phyloP scores from a whole-genome alignment of 2,329 filamentous ascomycete genomes.

The Fusarium sp. region DNA sequence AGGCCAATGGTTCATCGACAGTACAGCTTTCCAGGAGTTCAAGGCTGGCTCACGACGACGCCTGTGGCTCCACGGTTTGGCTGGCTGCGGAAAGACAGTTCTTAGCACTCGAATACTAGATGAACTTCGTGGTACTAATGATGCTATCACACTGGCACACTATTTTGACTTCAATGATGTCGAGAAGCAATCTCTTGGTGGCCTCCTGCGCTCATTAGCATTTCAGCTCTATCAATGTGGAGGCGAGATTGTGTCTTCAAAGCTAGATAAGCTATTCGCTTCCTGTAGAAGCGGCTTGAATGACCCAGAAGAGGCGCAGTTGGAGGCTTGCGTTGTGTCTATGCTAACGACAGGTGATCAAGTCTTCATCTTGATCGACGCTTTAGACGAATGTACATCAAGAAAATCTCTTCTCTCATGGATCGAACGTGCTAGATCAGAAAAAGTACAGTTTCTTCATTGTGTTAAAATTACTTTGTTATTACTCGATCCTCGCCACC shows the following conservation, averaged over 20 bases:
- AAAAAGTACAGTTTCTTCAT: rapidly evolving
- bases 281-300: background rate
- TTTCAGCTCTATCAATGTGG: background rate
- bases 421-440: rapidly evolving
- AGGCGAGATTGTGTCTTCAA: rapidly evolving
- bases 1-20: background rate
- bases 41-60: background rate
- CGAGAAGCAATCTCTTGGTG: slow-evolving; percentile 31
- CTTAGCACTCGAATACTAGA: slow-evolving; percentile 32
- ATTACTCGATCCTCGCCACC: no score
- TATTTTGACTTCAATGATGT: slow-evolving; percentile 44
- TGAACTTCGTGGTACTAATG: background rate
- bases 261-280: background rate
- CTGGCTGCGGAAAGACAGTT: slow-evolving; percentile 40
- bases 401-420: rapidly evolving
- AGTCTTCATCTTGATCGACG: rapidly evolving
- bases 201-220: slow-evolving; percentile 27
- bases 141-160: slow-evolving; percentile 8
- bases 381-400: background rate
- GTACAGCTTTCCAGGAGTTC: background rate
- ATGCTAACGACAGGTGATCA: rapidly evolving
- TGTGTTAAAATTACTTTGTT: no score
- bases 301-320: rapidly evolving
- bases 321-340: background rate
- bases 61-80: slow-evolving; percentile 14